A percentile compares a stretch with the other conserved stretches of the same genome.
Conservation (phyloP, 345 rosid genomes). For the Crucihimalaya himalaica region DNA sequence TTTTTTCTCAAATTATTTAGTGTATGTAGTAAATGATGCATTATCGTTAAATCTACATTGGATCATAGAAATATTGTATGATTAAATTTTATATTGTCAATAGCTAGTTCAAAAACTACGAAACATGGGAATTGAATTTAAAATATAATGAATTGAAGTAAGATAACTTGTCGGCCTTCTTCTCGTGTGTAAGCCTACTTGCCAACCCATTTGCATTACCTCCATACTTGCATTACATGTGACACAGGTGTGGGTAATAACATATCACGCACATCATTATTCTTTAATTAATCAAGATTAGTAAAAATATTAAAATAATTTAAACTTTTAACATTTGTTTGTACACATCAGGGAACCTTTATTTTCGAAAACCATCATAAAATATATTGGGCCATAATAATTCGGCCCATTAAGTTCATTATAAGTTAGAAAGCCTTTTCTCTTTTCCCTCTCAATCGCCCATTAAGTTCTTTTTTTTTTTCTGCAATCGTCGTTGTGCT, state of each 20-base stretch:
- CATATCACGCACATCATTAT: slow-evolving; percentile 5
- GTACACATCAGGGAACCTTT: not conserved
- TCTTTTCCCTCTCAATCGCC: slow-evolving; percentile 34
- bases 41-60: not conserved
- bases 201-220: slow-evolving; percentile 37
- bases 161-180: slow-evolving; percentile 27
- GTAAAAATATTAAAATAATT: not conserved
- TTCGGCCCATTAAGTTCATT: slow-evolving; percentile 11
- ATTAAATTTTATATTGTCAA: not conserved
- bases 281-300: not conserved
- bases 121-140: not conserved
- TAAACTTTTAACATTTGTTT: not conserved
- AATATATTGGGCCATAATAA: slow-evolving; percentile 4
- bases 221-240: slow-evolving; percentile 29
- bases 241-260: not conserved
- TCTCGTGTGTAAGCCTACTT: slow-evolving; percentile 24
- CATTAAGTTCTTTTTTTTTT: not conserved
- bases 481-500: not conserved
- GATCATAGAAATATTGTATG: not conserved
- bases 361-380: not conserved
- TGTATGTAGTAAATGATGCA: not conserved
- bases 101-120: not conserved
- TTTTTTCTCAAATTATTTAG: not conserved
- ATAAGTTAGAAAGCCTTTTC: not conserved
- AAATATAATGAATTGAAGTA: slow-evolving; percentile 5